These are phyloP conservation scores for Evansstolkia leycettana DNA, from an alignment of 495 filamentous ascomycete species.

Conservation along the genomic window DNA sequence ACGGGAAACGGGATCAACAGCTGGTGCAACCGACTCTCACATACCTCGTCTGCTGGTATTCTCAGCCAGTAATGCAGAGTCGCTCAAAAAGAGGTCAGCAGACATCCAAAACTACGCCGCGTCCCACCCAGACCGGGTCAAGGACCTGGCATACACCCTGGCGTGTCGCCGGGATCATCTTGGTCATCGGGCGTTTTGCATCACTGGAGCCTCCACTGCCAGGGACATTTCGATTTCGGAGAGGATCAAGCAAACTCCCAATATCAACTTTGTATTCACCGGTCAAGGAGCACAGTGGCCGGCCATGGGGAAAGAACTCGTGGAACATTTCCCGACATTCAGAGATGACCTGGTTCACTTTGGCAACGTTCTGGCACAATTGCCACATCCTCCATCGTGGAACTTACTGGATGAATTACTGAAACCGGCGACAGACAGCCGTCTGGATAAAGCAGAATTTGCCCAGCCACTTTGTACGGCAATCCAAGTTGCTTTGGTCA, in stretches of 20 bases:
- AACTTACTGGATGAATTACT: too few species aligned
- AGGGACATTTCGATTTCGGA: slow-evolving; percentile 10
- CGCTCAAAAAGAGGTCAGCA: background rate
- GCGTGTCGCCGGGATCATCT: slow-evolving; percentile 4
- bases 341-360: too few species aligned
- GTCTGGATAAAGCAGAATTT: background rate
- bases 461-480: slow-evolving; percentile 15
- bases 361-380: too few species aligned
- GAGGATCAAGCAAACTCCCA: slow-evolving; percentile 4
- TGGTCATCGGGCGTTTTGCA: slow-evolving; percentile 4
- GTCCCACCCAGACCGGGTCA: background rate
- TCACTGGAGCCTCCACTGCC: background rate
- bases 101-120: too few species aligned
- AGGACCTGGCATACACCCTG: slow-evolving; percentile 12
- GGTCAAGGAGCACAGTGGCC: slow-evolving; percentile 36
- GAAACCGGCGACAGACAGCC: too few species aligned
- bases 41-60: background rate
- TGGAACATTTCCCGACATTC: slow-evolving; percentile 4
- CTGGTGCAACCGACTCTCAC: too few species aligned
- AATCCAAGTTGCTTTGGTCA: slow-evolving; percentile 14
- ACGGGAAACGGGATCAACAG: too few species aligned
- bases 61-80: background rate
- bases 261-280: slow-evolving; percentile 23
- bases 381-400: too few species aligned
- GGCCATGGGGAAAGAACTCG: slow-evolving; percentile 20